Evolutionary conservation across 495 filamentous ascomycete species (phyloP).

Genomic region (Entonaema liquescens): DNA sequence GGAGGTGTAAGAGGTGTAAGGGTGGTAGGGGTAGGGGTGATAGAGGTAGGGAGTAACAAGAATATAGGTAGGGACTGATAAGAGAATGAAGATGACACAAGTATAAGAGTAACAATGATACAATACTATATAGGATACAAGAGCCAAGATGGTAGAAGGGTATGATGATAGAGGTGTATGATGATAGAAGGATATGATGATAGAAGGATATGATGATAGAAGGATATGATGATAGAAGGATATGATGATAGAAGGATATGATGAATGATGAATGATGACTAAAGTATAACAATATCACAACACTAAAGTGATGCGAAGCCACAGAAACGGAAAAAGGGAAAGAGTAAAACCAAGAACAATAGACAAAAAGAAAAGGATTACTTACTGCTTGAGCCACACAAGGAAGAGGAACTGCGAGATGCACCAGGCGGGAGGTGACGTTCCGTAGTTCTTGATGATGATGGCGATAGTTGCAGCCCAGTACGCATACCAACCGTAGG

Average conservation of each 20-base stretch:
- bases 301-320: background rate
- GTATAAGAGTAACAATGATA: background rate
- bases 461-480: background rate
- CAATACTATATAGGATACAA: too few relatives aligned
- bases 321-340: background rate
- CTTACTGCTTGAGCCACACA: conserved; percentile 10
- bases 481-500: conserved; percentile 19
- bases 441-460: background rate
- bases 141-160: background rate
- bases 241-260: background rate
- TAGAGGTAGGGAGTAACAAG: too few relatives aligned
- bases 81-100: background rate
- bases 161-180: too few relatives aligned
- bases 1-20: too few relatives aligned
- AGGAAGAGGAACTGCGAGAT: background rate
- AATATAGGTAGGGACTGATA: background rate
- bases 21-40: too few relatives aligned
- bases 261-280: background rate
- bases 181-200: background rate
- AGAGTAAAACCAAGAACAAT: background rate
- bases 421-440: background rate
- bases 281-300: background rate
- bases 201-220: background rate
- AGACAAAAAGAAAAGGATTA: background rate
- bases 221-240: background rate